Evolutionary conservation across 2,329 filamentous ascomycete genomes (phyloP).

Genomic region (Curvularia lunata): DNA sequence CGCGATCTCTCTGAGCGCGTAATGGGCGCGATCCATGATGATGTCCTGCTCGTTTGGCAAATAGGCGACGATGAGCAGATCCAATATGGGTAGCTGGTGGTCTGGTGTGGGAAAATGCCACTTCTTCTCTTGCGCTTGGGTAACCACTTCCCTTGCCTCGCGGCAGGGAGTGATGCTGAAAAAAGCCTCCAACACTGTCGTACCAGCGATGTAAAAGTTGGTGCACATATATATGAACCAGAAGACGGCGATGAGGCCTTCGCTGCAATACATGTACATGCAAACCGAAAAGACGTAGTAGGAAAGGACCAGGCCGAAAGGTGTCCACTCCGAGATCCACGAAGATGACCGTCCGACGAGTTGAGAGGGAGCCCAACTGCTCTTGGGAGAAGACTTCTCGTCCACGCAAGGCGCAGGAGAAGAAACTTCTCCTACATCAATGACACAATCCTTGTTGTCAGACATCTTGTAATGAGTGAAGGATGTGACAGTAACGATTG

Average conservation of each 20-base stretch:
- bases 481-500: conserved; percentile 11
- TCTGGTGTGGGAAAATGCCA: conserved; percentile 54
- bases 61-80: conserved; percentile 58
- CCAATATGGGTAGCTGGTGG: conserved; percentile 52
- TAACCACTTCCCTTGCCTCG: conserved; percentile 47
- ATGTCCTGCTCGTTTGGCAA: conserved; percentile 60
- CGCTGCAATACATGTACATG: conserved; percentile 51
- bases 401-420: conserved; percentile 13
- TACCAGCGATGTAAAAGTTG: conserved; percentile 54
- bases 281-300: conserved; percentile 53
- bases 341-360: conserved; percentile 27
- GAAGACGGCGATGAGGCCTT: conserved; percentile 49
- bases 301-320: conserved; percentile 50
- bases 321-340: conserved; percentile 52
- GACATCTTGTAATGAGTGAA: conserved; percentile 32
- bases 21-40: conserved; percentile 56
- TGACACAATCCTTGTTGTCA: conserved; percentile 24
- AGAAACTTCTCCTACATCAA: conserved; percentile 35
- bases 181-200: conserved; percentile 52
- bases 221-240: conserved; percentile 55
- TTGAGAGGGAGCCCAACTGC: conserved; percentile 7
- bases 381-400: conserved; percentile 14
- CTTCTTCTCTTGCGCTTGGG: conserved; percentile 47
- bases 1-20: conserved; percentile 55
- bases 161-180: conserved; percentile 48